Conservation (phyloP, 1,284 basidiomycete species). For the Leccinum subspadiceum region DNA sequence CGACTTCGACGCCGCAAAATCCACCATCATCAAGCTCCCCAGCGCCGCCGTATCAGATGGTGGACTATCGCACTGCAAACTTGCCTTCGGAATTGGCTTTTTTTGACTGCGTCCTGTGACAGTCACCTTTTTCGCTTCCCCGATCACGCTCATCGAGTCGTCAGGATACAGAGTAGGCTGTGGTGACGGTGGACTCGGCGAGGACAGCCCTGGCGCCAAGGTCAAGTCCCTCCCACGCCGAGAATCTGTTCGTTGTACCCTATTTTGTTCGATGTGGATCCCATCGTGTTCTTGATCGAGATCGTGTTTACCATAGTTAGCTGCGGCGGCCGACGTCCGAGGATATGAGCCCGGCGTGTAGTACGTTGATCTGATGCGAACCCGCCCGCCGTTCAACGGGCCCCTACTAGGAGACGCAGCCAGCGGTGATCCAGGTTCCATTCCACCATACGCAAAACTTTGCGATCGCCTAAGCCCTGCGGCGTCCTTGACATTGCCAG, state of each 20-base stretch:
- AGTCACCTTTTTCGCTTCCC: no score
- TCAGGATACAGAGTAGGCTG: no score
- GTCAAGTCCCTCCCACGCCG: constrained; percentile 50
- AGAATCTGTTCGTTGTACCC: constrained; percentile 40
- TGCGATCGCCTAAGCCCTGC: constrained; percentile 35
- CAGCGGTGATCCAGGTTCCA: constrained; percentile 48
- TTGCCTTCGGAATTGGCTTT: no score
- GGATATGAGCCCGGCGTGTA: constrained; percentile 56
- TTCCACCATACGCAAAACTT: constrained; percentile 53
- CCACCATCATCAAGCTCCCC: constrained; percentile 60
- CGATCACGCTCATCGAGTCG: no score
- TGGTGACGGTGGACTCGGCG: no score
- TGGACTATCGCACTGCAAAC: constrained; percentile 8
- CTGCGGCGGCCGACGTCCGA: constrained; percentile 44
- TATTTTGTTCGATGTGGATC: constrained; percentile 23
- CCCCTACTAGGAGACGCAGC: constrained; percentile 17
- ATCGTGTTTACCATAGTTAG: constrained; percentile 34
- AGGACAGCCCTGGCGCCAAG: constrained; percentile 16
- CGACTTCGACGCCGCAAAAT: constrained; percentile 42
- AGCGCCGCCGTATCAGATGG: constrained; percentile 46
- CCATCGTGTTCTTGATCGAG: constrained; percentile 33
- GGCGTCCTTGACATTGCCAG: constrained; percentile 22
- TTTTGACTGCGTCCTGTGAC: no score
- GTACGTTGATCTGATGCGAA: constrained; percentile 66
- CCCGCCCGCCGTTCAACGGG: constrained; percentile 46